Evolutionary conservation across 1,284 basidiomycete species (phyloP).

Genomic region (Ustilago crameri): DNA sequence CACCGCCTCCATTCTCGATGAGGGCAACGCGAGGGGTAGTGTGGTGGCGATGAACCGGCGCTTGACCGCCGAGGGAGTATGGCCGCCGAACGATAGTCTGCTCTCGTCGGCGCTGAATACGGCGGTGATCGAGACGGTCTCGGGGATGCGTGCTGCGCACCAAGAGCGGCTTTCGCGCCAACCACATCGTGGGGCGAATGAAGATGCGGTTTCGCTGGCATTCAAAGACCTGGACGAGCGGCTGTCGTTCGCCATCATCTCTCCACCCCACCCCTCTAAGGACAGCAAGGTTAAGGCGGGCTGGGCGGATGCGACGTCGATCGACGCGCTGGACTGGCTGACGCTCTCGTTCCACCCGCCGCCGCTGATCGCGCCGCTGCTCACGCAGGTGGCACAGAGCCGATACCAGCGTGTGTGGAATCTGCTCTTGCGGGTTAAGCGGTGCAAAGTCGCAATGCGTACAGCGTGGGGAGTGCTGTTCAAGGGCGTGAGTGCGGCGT

Average conservation of each 20-base stretch:
- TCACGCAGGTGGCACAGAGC: slow-evolving; percentile 44
- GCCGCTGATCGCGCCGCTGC: slow-evolving; percentile 52
- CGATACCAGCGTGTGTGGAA: slow-evolving; percentile 57
- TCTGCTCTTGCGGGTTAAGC: slow-evolving; percentile 46
- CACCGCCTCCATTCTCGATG: slow-evolving; percentile 13
- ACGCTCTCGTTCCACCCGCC: slow-evolving; percentile 56
- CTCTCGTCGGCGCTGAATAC: slow-evolving; percentile 50
- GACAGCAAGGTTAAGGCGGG: slow-evolving; percentile 13
- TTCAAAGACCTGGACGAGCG: slow-evolving; percentile 56
- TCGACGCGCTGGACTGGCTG: slow-evolving; percentile 59
- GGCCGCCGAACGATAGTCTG: slow-evolving; percentile 49
- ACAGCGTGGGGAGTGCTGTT: slow-evolving; percentile 23
- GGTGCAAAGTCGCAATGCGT: slow-evolving; percentile 49
- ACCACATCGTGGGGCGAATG: neutral
- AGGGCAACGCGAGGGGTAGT: slow-evolving; percentile 1
- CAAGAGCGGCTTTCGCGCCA: slow-evolving; percentile 16
- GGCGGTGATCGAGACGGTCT: slow-evolving; percentile 54
- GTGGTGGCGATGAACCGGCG: slow-evolving; percentile 36
- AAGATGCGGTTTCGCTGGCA: slow-evolving; percentile 40
- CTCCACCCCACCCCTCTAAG: slow-evolving; percentile 18
- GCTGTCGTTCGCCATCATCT: slow-evolving; percentile 53
- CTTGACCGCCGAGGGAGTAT: slow-evolving; percentile 35
- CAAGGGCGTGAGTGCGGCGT: slow-evolving; percentile 28
- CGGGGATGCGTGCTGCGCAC: slow-evolving; percentile 37
- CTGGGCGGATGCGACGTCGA: slow-evolving; percentile 47